Evolutionary conservation across 495 filamentous ascomycete species (phyloP).

Genomic region (Aspergillus cristatus): DNA sequence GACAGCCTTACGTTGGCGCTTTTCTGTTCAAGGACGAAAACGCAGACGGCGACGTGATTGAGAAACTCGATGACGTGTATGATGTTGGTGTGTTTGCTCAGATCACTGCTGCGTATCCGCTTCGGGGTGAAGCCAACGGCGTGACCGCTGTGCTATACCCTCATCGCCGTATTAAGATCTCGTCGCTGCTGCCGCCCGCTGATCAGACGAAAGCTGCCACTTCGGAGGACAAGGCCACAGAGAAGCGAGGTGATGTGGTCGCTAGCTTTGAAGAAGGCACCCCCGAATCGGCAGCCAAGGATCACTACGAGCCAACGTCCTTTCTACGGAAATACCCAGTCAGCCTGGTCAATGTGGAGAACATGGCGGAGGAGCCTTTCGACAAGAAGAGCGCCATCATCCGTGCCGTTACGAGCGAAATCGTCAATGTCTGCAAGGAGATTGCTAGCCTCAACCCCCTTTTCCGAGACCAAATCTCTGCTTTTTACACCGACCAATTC

Average conservation of each 20-base stretch:
- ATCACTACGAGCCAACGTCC: constrained; percentile 75
- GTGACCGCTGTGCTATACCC: constrained; percentile 92
- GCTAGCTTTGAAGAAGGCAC: constrained; percentile 87
- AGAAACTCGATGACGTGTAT: constrained; percentile 79
- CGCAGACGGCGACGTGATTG: constrained; percentile 83
- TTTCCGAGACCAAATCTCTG: constrained; percentile 96
- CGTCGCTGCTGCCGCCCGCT: constrained; percentile 62
- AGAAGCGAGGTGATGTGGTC: constrained; percentile 86
- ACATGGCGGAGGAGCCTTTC: constrained; percentile 75
- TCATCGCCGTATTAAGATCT: constrained; percentile 87
- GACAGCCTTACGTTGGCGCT: constrained; percentile 94
- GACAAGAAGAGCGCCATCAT: constrained; percentile 83
- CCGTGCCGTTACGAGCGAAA: constrained; percentile 88
- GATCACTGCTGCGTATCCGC: constrained; percentile 88
- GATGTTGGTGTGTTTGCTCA: constrained; percentile 96
- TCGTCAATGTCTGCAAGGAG: constrained; percentile 96
- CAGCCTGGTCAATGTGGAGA: constrained; percentile 89
- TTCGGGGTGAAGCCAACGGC: constrained; percentile 65
- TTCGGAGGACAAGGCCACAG: constrained; percentile 48
- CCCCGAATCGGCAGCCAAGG: constrained; percentile 34
- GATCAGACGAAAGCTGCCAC: constrained; percentile 28
- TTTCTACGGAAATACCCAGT: constrained; percentile 88
- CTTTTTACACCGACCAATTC: constrained; percentile 91
- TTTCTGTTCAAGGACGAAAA: constrained; percentile 96
- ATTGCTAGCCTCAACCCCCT: constrained; percentile 85